Conservation (phyloP, 2,329 filamentous ascomycete genomes). For the Cadophora sp. region DNA sequence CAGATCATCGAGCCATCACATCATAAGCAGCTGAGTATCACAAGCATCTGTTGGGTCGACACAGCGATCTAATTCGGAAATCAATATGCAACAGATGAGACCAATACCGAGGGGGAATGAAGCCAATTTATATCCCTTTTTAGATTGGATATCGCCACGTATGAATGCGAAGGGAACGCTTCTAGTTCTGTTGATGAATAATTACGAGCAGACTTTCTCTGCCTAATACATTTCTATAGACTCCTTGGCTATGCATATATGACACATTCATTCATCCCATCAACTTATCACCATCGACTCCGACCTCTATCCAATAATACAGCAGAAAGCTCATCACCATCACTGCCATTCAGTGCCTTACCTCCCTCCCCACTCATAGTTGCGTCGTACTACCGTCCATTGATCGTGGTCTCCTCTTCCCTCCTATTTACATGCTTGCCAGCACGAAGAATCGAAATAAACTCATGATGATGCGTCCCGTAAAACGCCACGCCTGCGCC, state of each 20-base stretch:
- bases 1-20: background rate
- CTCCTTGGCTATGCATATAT: conserved; percentile 24
- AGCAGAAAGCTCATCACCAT: conserved; percentile 9
- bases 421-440: conserved; percentile 23
- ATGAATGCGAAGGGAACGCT: background rate
- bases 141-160: background rate
- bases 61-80: background rate
- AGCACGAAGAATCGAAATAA: conserved; percentile 26
- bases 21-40: background rate
- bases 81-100: background rate
- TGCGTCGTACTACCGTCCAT: conserved; percentile 4
- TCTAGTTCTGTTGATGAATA: background rate
- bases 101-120: conserved; percentile 1
- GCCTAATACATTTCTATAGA: conserved; percentile 19
- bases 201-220: conserved; percentile 3
- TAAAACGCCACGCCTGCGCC: conserved; percentile 33
- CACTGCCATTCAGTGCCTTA: background rate
- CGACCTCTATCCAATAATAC: conserved; percentile 15
- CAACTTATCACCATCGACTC: background rate
- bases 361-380: background rate
- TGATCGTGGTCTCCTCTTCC: conserved; percentile 7
- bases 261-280: conserved; percentile 7
- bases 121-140: background rate
- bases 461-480: conserved; percentile 25
- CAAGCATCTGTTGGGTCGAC: background rate